phyloP scores from a whole-genome alignment of 2,329 filamentous ascomycete species.

The Tetracladium maxilliforme region DNA sequence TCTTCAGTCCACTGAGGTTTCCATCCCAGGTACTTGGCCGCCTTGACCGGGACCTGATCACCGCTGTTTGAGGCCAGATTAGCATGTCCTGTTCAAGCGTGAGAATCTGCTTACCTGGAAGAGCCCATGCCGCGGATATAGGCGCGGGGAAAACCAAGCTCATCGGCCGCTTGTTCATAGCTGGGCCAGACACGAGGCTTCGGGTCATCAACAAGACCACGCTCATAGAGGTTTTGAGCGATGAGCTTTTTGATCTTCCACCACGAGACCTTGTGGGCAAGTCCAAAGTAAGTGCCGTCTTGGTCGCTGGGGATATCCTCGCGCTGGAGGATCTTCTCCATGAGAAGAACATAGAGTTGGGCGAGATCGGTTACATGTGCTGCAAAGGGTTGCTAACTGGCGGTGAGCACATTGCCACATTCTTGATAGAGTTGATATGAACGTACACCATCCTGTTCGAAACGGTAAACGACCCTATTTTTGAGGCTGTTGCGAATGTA shows the following conservation, averaged over 20 bases:
- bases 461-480: constrained; percentile 6
- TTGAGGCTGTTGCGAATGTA: constrained; percentile 5
- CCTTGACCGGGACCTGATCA: constrained; percentile 6
- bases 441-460: constrained; percentile 6
- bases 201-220: constrained; percentile 8
- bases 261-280: constrained; percentile 8
- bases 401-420: too few relatives aligned
- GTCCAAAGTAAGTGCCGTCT: constrained; percentile 10
- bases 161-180: constrained; percentile 8
- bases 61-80: constrained; percentile 5
- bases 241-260: constrained; percentile 8
- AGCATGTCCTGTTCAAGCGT: constrained; percentile 2
- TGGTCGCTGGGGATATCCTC: constrained; percentile 7
- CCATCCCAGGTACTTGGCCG: constrained; percentile 8
- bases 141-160: constrained; percentile 3
- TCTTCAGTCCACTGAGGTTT: constrained; percentile 8
- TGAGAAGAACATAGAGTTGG: constrained; percentile 7
- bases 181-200: constrained; percentile 9
- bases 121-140: constrained; percentile 2
- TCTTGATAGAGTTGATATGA: constrained; percentile 2
- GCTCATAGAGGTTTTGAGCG: constrained; percentile 7
- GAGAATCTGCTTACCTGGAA: neutral
- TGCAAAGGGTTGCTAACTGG: constrained; percentile 4
- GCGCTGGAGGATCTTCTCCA: constrained; percentile 9
- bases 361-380: constrained; percentile 11